Evolutionary conservation across 2,329 filamentous ascomycete genomes (phyloP).

Genomic region (Aquanectria penicillioides): DNA sequence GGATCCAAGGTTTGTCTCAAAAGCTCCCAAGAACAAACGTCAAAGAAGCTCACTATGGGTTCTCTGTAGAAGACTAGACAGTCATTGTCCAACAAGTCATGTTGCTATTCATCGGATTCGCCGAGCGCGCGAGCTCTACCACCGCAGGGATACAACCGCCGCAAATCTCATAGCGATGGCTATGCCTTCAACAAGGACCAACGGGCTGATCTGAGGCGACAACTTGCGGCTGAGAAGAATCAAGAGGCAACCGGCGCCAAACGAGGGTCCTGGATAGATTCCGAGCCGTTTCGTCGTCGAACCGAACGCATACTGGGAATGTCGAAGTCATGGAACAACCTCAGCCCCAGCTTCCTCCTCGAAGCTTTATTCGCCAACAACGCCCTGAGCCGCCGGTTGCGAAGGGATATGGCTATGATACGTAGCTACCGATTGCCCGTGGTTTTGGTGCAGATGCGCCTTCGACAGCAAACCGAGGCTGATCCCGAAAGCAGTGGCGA

Average conservation of each 20-base stretch:
- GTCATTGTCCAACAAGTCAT: background rate
- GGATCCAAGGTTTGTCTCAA: constrained; percentile 35
- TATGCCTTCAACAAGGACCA: background rate
- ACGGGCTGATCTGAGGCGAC: constrained; percentile 9
- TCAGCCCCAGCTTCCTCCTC: constrained; percentile 39
- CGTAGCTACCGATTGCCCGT: constrained; percentile 43
- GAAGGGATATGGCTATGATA: constrained; percentile 33
- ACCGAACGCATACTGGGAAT: constrained; percentile 34
- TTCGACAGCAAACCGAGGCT: constrained; percentile 37
- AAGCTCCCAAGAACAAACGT: background rate
- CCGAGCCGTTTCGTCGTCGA: constrained; percentile 6
- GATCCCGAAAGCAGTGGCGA: constrained; percentile 23
- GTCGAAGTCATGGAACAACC: constrained; percentile 34
- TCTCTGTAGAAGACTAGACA: constrained; percentile 24
- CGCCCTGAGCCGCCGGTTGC: constrained; percentile 15
- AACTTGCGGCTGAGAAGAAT: constrained; percentile 21
- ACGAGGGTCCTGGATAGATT: constrained; percentile 3
- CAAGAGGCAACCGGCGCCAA: background rate
- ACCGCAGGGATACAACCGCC: background rate
- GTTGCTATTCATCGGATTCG: background rate
- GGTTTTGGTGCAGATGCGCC: constrained; percentile 45
- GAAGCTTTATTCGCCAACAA: constrained; percentile 31
- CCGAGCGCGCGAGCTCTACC: background rate
- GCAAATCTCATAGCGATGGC: background rate
- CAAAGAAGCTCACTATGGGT: constrained; percentile 24